Percentiles rank a stretch among this genome's conserved stretches.
These are phyloP conservation scores for Zymoseptoria crescenta DNA, from an alignment of 2,329 filamentous ascomycete genomes.

Conservation along the genomic window DNA sequence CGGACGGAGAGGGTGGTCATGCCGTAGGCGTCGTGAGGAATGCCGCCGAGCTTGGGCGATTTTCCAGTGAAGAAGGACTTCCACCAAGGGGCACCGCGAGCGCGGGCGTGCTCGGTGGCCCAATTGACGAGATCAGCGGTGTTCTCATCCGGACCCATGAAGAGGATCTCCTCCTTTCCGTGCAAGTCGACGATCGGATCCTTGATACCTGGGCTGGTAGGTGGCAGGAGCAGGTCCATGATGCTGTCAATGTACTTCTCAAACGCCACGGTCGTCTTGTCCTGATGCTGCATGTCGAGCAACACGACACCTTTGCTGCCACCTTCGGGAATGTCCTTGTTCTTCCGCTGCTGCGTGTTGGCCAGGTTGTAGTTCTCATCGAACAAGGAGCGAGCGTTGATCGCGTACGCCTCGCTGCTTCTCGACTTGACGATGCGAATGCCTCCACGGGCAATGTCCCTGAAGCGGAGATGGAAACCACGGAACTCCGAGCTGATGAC, in stretches of 20 bases:
- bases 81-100: slow-evolving; percentile 91
- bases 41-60: slow-evolving; percentile 89
- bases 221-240: slow-evolving; percentile 83
- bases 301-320: slow-evolving; percentile 97
- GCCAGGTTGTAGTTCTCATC: slow-evolving; percentile 98
- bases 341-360: slow-evolving; percentile 98
- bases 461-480: slow-evolving; percentile 94
- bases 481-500: slow-evolving; percentile 95
- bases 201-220: slow-evolving; percentile 92
- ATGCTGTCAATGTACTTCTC: slow-evolving; percentile 99
- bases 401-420: slow-evolving; percentile 89
- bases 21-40: slow-evolving; percentile 90
- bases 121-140: slow-evolving; percentile 95
- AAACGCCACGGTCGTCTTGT: slow-evolving; percentile 84
- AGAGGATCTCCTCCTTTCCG: slow-evolving; percentile 91
- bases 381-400: slow-evolving; percentile 93
- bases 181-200: slow-evolving; percentile 95
- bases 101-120: slow-evolving; percentile 91
- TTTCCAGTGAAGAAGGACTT: slow-evolving; percentile 99
- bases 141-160: slow-evolving; percentile 99
- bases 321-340: slow-evolving; percentile 98
- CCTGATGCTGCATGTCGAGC: slow-evolving; percentile 86
- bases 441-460: slow-evolving; percentile 91
- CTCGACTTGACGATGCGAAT: slow-evolving; percentile 98
- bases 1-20: slow-evolving; percentile 97